Conservation (phyloP, 2,329 filamentous ascomycete species). For the Colletotrichum euphorbiae region DNA sequence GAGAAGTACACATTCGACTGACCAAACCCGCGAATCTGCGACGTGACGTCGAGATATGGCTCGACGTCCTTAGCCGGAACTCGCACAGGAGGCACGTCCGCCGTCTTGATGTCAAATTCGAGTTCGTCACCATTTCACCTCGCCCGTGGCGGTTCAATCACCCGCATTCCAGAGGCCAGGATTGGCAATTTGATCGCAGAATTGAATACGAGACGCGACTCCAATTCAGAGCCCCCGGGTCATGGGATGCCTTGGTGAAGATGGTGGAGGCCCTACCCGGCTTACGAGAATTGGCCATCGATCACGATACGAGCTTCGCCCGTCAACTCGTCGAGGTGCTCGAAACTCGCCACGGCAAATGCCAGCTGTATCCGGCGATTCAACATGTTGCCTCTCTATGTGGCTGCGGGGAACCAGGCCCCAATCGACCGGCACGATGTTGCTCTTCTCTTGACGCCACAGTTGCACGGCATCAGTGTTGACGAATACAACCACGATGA, state of each 20-base stretch:
- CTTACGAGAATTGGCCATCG: slow-evolving; percentile 2
- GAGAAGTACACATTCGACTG: slow-evolving; percentile 4
- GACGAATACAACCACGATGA: slow-evolving; percentile 8
- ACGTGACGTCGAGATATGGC: slow-evolving; percentile 10
- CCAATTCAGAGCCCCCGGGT: not conserved
- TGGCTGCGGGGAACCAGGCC: not conserved
- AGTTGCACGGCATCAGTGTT: slow-evolving; percentile 3
- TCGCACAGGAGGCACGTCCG: slow-evolving; percentile 6
- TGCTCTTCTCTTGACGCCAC: not conserved
- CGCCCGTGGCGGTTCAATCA: not conserved
- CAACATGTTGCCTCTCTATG: not conserved
- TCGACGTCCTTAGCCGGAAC: not conserved
- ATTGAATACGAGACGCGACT: not conserved
- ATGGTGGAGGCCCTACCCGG: not conserved
- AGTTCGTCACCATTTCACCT: not conserved
- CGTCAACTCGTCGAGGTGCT: slow-evolving; percentile 5
- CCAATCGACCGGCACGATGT: slow-evolving; percentile 1
- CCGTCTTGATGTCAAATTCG: slow-evolving; percentile 4
- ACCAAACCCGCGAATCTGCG: not conserved
- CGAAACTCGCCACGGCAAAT: not conserved
- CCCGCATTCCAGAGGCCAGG: too few species aligned
- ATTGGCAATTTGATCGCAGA: not conserved
- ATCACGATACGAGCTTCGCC: slow-evolving; percentile 9
- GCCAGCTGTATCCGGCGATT: slow-evolving; percentile 8
- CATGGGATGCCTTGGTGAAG: slow-evolving; percentile 11